Conservation (phyloP, 2,329 filamentous ascomycete species). For the Aspergillus tanneri region DNA sequence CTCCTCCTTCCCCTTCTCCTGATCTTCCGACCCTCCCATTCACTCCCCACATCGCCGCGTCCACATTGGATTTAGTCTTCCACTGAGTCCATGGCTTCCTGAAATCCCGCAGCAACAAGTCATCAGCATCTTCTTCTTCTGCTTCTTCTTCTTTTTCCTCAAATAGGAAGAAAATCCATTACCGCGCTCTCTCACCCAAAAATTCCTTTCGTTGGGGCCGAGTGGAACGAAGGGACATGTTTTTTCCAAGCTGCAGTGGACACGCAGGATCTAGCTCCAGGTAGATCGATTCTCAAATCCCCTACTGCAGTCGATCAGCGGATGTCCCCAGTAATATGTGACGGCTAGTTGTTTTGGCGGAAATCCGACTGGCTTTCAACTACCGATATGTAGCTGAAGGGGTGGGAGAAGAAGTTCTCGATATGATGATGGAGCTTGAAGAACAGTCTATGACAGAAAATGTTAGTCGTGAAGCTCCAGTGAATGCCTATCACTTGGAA, state of each 20-base stretch:
- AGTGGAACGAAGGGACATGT: not conserved
- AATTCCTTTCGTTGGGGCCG: slow-evolving; percentile 10
- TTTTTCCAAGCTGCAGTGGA: too few species aligned
- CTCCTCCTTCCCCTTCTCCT: too few species aligned
- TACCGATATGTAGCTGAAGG: slow-evolving; percentile 1
- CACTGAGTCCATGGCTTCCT: too few species aligned
- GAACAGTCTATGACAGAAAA: slow-evolving; percentile 8
- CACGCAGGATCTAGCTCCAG: not conserved
- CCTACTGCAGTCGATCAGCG: slow-evolving; percentile 16
- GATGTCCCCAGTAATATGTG: slow-evolving; percentile 16
- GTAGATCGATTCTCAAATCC: slow-evolving; percentile 15
- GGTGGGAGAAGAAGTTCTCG: slow-evolving; percentile 9
- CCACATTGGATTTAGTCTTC: too few species aligned
- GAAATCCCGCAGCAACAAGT: too few species aligned
- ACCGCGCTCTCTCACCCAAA: not conserved
- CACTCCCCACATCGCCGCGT: too few species aligned
- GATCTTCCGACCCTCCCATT: too few species aligned
- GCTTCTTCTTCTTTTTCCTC: not conserved
- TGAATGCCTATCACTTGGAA: not conserved
- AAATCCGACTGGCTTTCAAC: slow-evolving; percentile 9
- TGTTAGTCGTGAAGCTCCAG: not conserved
- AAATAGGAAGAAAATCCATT: not conserved
- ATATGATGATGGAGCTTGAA: slow-evolving; percentile 6
- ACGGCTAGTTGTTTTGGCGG: slow-evolving; percentile 3
- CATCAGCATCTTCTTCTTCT: not conserved